Percentiles rank a stretch among this genome's conserved stretches.
Evolutionary conservation across 768 basidiomycete genomes (phyloP).

Genomic region (Macrolepiota dolichaula): DNA sequence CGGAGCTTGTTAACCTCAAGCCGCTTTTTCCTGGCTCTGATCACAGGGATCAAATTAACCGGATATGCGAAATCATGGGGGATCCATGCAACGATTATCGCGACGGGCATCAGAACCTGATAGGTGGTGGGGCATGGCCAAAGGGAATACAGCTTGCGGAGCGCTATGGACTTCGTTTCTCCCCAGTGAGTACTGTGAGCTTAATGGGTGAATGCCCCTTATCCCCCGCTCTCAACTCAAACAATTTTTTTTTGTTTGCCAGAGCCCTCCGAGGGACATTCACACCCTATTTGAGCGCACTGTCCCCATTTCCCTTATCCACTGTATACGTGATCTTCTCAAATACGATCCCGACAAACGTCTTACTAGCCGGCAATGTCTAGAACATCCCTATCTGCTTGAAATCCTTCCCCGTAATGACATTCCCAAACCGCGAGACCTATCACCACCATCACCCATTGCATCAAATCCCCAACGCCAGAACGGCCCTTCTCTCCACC

Average conservation of each 20-base stretch:
- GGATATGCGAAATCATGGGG: conserved; percentile 91
- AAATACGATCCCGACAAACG: conserved; percentile 89
- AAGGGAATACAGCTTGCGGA: conserved; percentile 86
- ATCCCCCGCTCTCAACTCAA: conserved; percentile 2
- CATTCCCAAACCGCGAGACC: conserved; percentile 44
- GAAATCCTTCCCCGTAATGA: conserved; percentile 71
- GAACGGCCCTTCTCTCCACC: conserved; percentile 19
- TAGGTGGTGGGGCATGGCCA: conserved; percentile 89
- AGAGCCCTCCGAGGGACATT: conserved; percentile 68
- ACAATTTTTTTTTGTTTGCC: conserved; percentile 16
- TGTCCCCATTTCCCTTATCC: conserved; percentile 77
- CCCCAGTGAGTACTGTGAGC: conserved; percentile 58
- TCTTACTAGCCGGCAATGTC: conserved; percentile 81
- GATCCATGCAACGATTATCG: conserved; percentile 88
- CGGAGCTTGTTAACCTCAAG: conserved; percentile 91
- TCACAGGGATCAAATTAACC: conserved; percentile 88
- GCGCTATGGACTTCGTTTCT: conserved; percentile 82
- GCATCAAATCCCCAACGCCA: conserved; percentile 26
- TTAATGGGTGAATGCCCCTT: conserved; percentile 9
- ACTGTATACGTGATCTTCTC: conserved; percentile 89
- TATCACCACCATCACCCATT: conserved; percentile 32
- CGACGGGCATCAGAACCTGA: conserved; percentile 60
- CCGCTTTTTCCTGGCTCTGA: conserved; percentile 93
- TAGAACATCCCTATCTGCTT: conserved; percentile 85
- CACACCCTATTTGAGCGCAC: conserved; percentile 72